Evolutionary conservation across 805 yeast species (phyloP), one percentile per base, ranked within the genome.

Genomic region (Hanseniaspora mollemarum): DNA sequence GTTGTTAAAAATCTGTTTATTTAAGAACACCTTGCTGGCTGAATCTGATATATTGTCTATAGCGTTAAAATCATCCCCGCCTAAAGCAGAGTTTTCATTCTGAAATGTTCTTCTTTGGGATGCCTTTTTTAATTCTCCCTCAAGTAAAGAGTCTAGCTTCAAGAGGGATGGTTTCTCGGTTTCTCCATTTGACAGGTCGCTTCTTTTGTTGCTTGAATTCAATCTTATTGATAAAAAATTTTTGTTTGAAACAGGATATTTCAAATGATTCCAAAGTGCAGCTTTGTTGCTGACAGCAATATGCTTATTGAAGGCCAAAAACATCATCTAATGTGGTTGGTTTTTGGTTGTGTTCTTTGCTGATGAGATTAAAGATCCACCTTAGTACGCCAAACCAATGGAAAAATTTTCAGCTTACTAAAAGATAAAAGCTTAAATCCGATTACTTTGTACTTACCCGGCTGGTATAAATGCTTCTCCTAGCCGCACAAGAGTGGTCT

Each of bases 51-150:
- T 22, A 22, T 16, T 16, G 15, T 37, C 15, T 35, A 35, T 16
- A 35, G 3, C 7, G 7, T 18, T 35, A 16, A 37, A 37, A 37
- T 37, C 41, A 37, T 38, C 32, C 5, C 39, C 21, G n/a, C 18
- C 15, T 2, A 25, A 13, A 15, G 29, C 19, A 4, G 13, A 18
- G 26, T 29, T 37, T 3, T 46, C 43, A 22, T 22, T 22, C 2
- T 39, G 25, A 15, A 39, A 26, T 3, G 22, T 16, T 25, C 35
- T 32, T 18, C 8, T 21, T 24, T 21, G 13, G 24, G 25, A 5
- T 32, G 32, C 40, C 35, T 28, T 48, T 24, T 48, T 39, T 21
- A 48, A 10, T 26, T 48, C 51, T 7, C 24, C 22, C 13, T 48
- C 43, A 8, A 48, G 13, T 10, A 48, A 42, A 9, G 41, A 33